These are phyloP conservation scores for Elaeagnus macrophylla DNA, from an alignment of 306 rosid genomes.

Conservation along the genomic window DNA sequence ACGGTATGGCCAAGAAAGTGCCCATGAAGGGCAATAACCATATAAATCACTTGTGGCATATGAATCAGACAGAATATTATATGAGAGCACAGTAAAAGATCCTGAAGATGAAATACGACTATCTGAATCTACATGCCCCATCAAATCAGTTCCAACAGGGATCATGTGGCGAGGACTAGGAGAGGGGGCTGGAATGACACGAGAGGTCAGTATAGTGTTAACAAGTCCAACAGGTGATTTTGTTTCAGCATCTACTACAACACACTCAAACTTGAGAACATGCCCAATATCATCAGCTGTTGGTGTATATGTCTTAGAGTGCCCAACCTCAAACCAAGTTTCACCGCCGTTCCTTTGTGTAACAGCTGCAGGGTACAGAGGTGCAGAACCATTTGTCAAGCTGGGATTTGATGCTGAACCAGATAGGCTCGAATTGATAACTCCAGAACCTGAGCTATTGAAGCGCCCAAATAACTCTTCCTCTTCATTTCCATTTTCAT, in stretches of 20 bases:
- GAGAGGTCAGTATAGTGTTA: slow-evolving; percentile 61
- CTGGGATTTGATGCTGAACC: slow-evolving; percentile 55
- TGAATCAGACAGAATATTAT: slow-evolving; percentile 82
- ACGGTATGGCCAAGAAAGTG: slow-evolving; percentile 98
- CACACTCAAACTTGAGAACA: slow-evolving; percentile 91
- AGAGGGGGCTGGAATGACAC: slow-evolving; percentile 93
- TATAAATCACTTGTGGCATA: slow-evolving; percentile 71
- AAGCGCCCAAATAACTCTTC: slow-evolving; percentile 77
- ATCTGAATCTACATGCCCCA: slow-evolving; percentile 70
- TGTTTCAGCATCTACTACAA: slow-evolving; percentile 67
- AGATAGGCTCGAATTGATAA: slow-evolving; percentile 42
- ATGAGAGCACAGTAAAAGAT: slow-evolving; percentile 83
- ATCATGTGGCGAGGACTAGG: slow-evolving; percentile 72
- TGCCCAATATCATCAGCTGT: slow-evolving; percentile 84
- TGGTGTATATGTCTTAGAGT: slow-evolving; percentile 70
- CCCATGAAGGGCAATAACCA: slow-evolving; percentile 95
- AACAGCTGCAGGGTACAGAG: slow-evolving; percentile 64
- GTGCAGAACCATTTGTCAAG: slow-evolving; percentile 67
- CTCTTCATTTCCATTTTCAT: slow-evolving; percentile 85
- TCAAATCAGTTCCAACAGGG: slow-evolving; percentile 58
- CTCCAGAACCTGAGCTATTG: slow-evolving; percentile 56
- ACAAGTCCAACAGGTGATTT: slow-evolving; percentile 57
- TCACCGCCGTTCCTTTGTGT: slow-evolving; percentile 81
- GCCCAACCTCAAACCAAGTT: slow-evolving; percentile 90
- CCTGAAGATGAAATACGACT: slow-evolving; percentile 62